phyloP scores from a whole-genome alignment of 352 stramenopile genomes.

The Pythium sukuiense region DNA sequence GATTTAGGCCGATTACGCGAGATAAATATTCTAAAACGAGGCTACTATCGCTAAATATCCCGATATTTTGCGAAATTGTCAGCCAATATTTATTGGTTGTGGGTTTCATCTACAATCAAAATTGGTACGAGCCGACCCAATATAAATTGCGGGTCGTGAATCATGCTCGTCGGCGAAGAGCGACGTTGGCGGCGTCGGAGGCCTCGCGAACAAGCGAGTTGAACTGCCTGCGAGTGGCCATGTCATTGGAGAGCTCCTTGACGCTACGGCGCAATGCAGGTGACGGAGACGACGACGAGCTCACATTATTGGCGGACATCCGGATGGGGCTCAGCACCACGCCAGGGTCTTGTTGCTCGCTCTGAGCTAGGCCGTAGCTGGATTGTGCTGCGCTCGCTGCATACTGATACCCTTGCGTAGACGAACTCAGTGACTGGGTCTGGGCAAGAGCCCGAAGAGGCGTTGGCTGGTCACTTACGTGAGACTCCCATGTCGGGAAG shows the following conservation, averaged over 20 bases:
- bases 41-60: not conserved
- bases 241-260: slow-evolving; percentile 5
- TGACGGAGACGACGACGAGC: not conserved
- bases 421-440: not conserved
- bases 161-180: slow-evolving; percentile 21
- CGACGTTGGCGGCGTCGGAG: slow-evolving; percentile 25
- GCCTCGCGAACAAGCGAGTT: slow-evolving; percentile 27
- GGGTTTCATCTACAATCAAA: slow-evolving; percentile 12
- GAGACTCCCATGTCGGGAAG: not conserved
- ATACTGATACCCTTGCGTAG: not conserved
- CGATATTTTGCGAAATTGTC: not conserved
- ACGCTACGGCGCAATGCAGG: not conserved
- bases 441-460: not conserved
- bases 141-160: not conserved
- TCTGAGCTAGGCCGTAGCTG: not conserved
- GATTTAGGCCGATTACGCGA: slow-evolving; percentile 6
- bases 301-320: not conserved
- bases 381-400: not conserved
- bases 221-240: slow-evolving; percentile 15
- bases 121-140: slow-evolving; percentile 1
- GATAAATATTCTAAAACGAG: not conserved
- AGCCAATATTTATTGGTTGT: slow-evolving; percentile 2
- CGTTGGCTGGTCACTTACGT: not conserved
- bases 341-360: not conserved
- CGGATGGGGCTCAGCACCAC: not conserved